phyloP scores from a whole-genome alignment of 225 moss, liverwort and hornwort genomes.

The Polytrichum commune region DNA sequence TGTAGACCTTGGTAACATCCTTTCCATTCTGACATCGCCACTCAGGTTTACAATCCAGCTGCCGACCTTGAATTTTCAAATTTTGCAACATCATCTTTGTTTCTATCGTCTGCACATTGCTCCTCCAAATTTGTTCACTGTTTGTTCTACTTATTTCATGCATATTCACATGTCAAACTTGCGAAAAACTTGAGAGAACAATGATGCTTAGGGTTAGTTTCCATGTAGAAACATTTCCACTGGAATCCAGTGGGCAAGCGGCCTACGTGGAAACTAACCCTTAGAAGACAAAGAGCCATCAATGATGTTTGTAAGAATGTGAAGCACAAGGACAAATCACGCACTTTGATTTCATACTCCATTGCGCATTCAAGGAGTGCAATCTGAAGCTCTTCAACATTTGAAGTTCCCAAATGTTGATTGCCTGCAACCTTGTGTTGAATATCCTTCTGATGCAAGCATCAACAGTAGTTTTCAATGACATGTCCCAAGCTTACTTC shows the following conservation, averaged over 20 bases:
- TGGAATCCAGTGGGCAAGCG: no score
- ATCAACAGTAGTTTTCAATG: constrained; percentile 12
- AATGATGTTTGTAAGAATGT: no score
- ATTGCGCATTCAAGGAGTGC: constrained; percentile 58
- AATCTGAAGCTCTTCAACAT: constrained; percentile 50
- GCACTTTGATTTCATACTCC: constrained; percentile 58
- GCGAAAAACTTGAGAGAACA: neutral
- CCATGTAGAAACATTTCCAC: no score
- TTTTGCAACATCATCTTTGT: constrained; percentile 50
- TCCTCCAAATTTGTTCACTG: constrained; percentile 1
- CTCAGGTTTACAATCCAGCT: constrained; percentile 4
- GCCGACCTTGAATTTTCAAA: constrained; percentile 22
- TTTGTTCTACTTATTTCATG: neutral
- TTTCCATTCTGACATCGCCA: constrained; percentile 9
- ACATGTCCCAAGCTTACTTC: constrained; percentile 22
- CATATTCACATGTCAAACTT: no score
- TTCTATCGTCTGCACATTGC: constrained; percentile 37
- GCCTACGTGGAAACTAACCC: no score
- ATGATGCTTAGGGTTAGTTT: neutral
- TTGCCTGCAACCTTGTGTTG: neutral
- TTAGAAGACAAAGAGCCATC: neutral
- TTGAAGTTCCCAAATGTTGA: constrained; percentile 22
- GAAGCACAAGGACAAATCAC: neutral
- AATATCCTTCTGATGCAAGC: constrained; percentile 46
- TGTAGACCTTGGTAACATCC: constrained; percentile 25